Conservation (phyloP, 176 grass and related monocot species). For the Triticum urartu region DNA sequence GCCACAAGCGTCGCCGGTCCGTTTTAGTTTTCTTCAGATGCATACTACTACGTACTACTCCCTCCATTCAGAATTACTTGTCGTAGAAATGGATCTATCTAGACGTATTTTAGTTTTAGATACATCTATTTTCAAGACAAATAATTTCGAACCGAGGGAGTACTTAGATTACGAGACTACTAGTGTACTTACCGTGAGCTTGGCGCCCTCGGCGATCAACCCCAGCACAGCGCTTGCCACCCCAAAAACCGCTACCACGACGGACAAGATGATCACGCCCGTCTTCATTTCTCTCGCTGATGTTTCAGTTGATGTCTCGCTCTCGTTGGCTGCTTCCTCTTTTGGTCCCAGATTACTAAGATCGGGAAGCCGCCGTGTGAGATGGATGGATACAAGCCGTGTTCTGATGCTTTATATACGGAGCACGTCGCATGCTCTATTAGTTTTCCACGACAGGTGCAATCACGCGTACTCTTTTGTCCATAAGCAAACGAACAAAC, state of each 20-base stretch:
- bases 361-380: neutral
- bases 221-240: conserved; percentile 28
- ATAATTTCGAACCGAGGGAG: too few relatives aligned
- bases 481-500: neutral
- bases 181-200: conserved; percentile 12
- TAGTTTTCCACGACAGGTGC: neutral
- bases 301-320: neutral
- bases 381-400: neutral
- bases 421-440: neutral
- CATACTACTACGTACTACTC: too few relatives aligned
- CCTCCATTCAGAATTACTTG: too few relatives aligned
- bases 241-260: conserved; percentile 11
- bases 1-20: neutral
- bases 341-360: neutral
- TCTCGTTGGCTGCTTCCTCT: neutral
- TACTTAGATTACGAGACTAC: too few relatives aligned
- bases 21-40: neutral
- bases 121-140: too few relatives aligned
- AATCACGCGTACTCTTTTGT: neutral
- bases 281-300: neutral
- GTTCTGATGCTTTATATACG: neutral
- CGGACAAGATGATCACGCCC: neutral
- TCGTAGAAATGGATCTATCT: too few relatives aligned
- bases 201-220: conserved; percentile 22
- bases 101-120: too few relatives aligned